Conservation (phyloP, 202 grass and related monocot genomes). For the Bolboschoenoplectus hybrid region DNA sequence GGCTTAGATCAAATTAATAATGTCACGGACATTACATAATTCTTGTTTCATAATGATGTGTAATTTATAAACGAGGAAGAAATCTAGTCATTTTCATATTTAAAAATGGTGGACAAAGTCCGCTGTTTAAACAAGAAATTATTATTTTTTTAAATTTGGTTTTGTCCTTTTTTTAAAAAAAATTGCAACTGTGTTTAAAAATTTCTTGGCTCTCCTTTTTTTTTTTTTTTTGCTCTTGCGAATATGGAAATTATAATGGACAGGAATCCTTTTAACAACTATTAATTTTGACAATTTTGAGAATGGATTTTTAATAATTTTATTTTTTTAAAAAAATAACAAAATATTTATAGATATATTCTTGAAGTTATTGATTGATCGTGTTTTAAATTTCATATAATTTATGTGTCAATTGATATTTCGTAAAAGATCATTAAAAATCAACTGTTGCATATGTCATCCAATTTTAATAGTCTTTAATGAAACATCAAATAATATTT, state of each 20-base stretch:
- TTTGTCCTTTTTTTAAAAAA: neutral
- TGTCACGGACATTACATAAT: neutral
- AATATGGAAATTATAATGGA: too few relatives aligned
- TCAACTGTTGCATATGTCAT: too few relatives aligned
- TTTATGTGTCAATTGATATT: neutral
- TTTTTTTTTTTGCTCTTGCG: too few relatives aligned
- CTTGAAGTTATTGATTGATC: neutral
- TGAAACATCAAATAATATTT: too few relatives aligned
- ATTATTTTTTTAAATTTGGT: neutral
- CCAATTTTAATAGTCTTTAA: too few relatives aligned
- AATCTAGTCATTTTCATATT: neutral
- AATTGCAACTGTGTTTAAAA: too few relatives aligned
- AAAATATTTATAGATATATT: neutral
- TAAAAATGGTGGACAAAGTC: neutral
- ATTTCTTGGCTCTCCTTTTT: too few relatives aligned
- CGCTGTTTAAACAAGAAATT: neutral
- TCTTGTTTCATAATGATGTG: neutral
- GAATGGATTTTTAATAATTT: neutral
- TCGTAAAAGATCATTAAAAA: neutral
- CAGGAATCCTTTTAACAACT: neutral
- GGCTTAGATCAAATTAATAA: neutral
- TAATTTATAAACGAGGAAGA: neutral
- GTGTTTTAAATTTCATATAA: neutral
- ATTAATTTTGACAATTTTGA: neutral
- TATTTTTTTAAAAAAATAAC: neutral